These are phyloP conservation scores for Naganishia vishniacii DNA, from an alignment of 768 basidiomycete species.

Conservation along the genomic window DNA sequence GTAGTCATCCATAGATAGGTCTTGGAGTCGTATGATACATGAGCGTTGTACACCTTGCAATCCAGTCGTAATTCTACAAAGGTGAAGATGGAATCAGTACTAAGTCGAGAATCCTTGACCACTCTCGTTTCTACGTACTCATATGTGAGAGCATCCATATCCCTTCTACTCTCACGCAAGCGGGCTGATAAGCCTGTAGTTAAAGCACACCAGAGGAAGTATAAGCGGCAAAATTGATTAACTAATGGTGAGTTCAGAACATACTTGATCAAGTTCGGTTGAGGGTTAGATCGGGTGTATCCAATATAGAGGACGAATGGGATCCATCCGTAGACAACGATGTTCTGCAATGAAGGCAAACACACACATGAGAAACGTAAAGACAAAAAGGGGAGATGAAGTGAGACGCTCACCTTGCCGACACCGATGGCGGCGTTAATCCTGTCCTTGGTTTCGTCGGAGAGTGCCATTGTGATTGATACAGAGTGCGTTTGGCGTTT, in stretches of 20 bases:
- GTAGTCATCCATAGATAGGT: neutral
- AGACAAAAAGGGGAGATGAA: neutral
- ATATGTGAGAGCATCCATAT: too few relatives aligned
- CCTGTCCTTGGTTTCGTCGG: conserved; percentile 48
- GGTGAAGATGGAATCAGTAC: neutral
- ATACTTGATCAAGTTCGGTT: conserved; percentile 91
- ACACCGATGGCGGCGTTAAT: conserved; percentile 46
- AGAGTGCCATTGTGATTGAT: conserved; percentile 9
- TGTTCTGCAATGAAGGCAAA: conserved; percentile 56
- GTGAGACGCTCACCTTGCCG: conserved; percentile 40
- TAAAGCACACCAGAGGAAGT: too few relatives aligned
- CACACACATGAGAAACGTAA: neutral
- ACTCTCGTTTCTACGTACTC: too few relatives aligned
- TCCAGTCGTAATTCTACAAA: neutral
- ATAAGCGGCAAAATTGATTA: neutral
- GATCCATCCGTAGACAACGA: conserved; percentile 92
- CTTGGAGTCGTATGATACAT: conserved; percentile 18
- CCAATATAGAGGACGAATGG: conserved; percentile 94
- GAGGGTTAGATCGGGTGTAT: conserved; percentile 84
- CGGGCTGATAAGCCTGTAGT: conserved; percentile 30
- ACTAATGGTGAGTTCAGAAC: conserved; percentile 43
- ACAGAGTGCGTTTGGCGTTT: neutral
- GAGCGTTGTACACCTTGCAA: conserved; percentile 6
- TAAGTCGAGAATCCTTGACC: too few relatives aligned
- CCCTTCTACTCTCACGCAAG: conserved; percentile 19